Evolutionary conservation across 2,329 filamentous ascomycete genomes (phyloP).

Genomic region (Epicoccum sorghinum): DNA sequence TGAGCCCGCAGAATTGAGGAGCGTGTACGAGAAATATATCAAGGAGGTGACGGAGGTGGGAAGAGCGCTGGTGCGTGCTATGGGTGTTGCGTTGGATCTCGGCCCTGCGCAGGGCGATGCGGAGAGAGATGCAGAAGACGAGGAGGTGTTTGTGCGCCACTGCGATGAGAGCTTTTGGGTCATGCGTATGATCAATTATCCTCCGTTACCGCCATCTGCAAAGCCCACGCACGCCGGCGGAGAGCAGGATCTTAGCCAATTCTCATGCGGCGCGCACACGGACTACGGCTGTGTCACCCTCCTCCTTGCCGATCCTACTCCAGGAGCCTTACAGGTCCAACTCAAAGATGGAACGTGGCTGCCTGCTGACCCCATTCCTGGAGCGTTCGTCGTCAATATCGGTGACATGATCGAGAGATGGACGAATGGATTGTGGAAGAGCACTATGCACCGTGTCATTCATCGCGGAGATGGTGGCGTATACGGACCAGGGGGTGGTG

Average conservation of each 20-base stretch:
- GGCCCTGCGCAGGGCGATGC: neutral
- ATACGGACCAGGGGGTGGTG: slow-evolving; percentile 31
- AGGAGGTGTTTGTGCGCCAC: slow-evolving; percentile 40
- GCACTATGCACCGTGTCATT: slow-evolving; percentile 54
- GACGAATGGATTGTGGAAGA: slow-evolving; percentile 53
- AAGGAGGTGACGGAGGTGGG: slow-evolving; percentile 37
- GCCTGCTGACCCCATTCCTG: slow-evolving; percentile 51
- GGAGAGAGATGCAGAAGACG: slow-evolving; percentile 34
- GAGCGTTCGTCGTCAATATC: slow-evolving; percentile 57
- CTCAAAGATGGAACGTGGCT: slow-evolving; percentile 53
- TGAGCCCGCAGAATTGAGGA: slow-evolving; percentile 34
- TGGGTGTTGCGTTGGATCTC: slow-evolving; percentile 47
- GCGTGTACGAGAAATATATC: slow-evolving; percentile 43
- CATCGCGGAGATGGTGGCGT: slow-evolving; percentile 33
- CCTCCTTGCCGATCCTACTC: slow-evolving; percentile 53
- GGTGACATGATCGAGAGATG: slow-evolving; percentile 57
- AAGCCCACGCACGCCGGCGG: neutral
- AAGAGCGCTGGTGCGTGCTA: slow-evolving; percentile 44
- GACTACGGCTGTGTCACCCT: slow-evolving; percentile 58
- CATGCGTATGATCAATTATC: slow-evolving; percentile 50
- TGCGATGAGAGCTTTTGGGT: slow-evolving; percentile 49
- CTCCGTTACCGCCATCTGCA: slow-evolving; percentile 30
- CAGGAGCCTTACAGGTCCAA: slow-evolving; percentile 52
- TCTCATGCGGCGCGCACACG: slow-evolving; percentile 52
- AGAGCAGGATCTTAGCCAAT: slow-evolving; percentile 29